These are phyloP conservation scores for Trifolium subterraneum DNA, from an alignment of 306 rosid genomes.

Conservation along the genomic window DNA sequence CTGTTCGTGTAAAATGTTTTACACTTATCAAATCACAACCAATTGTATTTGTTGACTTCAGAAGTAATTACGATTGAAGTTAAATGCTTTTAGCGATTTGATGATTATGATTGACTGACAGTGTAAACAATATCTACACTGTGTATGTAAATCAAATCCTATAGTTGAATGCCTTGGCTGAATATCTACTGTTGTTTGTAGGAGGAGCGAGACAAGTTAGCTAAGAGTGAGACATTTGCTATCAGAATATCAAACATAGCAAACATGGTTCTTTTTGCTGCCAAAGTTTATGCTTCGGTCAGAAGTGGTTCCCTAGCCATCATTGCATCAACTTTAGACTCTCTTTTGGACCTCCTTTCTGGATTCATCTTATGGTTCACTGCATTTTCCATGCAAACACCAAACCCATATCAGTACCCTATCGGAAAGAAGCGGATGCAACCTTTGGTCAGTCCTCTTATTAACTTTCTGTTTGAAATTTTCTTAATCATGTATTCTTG, in stretches of 20 bases:
- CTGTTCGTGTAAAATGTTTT: no score
- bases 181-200: conserved; percentile 45
- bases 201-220: conserved; percentile 91
- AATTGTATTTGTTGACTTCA: no score
- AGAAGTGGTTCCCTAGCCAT: conserved; percentile 97
- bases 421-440: conserved; percentile 98
- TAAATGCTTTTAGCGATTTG: no score
- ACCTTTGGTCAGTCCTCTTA: conserved; percentile 75
- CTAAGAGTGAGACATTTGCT: conserved; percentile 87
- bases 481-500: conserved; percentile 16
- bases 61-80: no score
- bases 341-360: conserved; percentile 95
- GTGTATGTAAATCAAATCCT: not conserved
- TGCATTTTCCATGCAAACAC: conserved; percentile 99
- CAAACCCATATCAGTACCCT: conserved; percentile 94
- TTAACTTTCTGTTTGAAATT: conserved; percentile 2
- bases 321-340: conserved; percentile 96
- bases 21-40: no score
- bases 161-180: conserved; percentile 34
- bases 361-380: conserved; percentile 99
- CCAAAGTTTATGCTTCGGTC: conserved; percentile 91
- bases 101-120: no score
- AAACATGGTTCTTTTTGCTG: conserved; percentile 87
- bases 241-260: conserved; percentile 90
- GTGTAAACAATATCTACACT: no score